Evolutionary conservation across 306 rosid genomes (phyloP).

Genomic region (Castanea mollissima): DNA sequence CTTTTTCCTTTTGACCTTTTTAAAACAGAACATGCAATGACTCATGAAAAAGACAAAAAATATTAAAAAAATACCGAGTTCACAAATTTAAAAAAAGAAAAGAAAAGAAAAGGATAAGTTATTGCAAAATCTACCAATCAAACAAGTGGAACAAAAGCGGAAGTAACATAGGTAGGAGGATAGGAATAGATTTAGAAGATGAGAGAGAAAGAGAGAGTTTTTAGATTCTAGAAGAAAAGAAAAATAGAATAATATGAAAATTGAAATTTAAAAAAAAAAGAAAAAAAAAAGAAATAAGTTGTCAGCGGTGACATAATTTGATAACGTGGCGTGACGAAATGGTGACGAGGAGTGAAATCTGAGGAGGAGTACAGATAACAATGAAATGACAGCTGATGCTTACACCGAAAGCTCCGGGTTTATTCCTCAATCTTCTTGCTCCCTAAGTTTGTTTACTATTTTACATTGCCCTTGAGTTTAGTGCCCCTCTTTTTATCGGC

Average conservation of each 20-base stretch:
- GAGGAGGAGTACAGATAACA: neutral
- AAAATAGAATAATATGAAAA: neutral
- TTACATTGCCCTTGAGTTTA: no score
- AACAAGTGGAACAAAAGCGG: neutral
- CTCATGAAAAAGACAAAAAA: no score
- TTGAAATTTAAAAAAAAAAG: no score
- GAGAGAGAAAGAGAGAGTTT: neutral
- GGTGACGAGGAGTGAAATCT: conserved; percentile 1
- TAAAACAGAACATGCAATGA: no score
- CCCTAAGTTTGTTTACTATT: neutral
- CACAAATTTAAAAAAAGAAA: no score
- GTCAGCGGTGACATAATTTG: conserved; percentile 4
- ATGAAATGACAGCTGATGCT: conserved; percentile 13
- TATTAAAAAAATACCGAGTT: no score
- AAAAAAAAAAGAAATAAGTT: neutral
- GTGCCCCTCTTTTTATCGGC: no score
- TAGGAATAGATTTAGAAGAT: neutral
- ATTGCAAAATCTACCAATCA: neutral
- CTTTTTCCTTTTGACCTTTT: no score
- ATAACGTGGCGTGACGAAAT: neutral
- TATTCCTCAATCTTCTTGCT: neutral
- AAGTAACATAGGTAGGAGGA: neutral
- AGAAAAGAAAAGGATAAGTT: no score
- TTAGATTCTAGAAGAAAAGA: neutral
- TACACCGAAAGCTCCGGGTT: neutral